These are phyloP conservation scores for Zopfochytrium polystomum DNA, from an alignment of 371 early-diverging fungal species.

Conservation along the genomic window DNA sequence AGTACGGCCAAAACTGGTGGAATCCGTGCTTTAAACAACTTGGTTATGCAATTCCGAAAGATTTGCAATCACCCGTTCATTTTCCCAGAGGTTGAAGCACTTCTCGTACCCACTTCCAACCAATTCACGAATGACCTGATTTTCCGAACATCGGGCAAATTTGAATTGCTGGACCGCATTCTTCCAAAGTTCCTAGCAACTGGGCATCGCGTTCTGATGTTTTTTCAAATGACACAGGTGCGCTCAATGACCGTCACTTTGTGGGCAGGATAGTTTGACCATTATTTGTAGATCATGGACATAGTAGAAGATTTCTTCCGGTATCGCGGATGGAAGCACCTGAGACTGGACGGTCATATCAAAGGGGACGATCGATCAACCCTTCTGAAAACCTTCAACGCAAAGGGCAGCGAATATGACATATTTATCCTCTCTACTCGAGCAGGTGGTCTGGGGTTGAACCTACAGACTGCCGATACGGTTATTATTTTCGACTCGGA, in stretches of 20 bases:
- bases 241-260: neutral
- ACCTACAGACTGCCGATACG: constrained; percentile 99
- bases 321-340: constrained; percentile 71
- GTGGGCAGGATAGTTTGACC: too few species aligned
- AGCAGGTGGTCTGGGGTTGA: constrained; percentile 99
- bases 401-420: constrained; percentile 76
- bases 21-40: constrained; percentile 87
- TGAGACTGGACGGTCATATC: constrained; percentile 96
- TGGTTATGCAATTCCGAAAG: constrained; percentile 98
- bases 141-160: constrained; percentile 91
- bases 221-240: constrained; percentile 98
- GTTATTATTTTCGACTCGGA: constrained; percentile 99
- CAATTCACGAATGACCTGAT: constrained; percentile 49
- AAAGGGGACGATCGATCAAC: constrained; percentile 88
- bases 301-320: constrained; percentile 95
- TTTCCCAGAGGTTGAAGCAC: constrained; percentile 90
- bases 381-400: constrained; percentile 82
- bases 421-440: constrained; percentile 97
- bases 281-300: constrained; percentile 71
- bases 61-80: constrained; percentile 99
- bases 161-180: constrained; percentile 95
- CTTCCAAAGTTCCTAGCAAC: constrained; percentile 84
- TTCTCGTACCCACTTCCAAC: constrained; percentile 68
- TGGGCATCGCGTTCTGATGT: constrained; percentile 93
- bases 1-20: too few species aligned